phyloP scores from a whole-genome alignment of 192 early-diverging fungal genomes.

The Mortierella hygrophila region DNA sequence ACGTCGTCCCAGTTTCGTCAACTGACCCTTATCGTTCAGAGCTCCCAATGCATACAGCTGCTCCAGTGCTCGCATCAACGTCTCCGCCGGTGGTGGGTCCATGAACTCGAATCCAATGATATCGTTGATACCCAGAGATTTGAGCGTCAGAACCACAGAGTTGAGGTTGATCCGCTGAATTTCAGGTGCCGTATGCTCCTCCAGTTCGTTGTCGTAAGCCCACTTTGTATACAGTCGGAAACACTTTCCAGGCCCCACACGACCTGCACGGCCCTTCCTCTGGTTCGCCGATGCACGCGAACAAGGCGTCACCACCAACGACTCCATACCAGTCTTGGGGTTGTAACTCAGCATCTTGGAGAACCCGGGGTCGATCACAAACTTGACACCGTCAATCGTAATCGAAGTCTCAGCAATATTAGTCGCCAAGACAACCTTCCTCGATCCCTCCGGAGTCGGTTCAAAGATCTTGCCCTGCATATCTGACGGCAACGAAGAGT shows the following conservation, averaged over 20 bases:
- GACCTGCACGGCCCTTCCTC: constrained; percentile 94
- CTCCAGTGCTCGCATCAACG: constrained; percentile 92
- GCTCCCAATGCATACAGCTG: constrained; percentile 93
- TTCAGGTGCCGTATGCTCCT: constrained; percentile 95
- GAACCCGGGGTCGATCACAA: constrained; percentile 99
- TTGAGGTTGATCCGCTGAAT: constrained; percentile 96
- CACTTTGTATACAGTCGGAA: constrained; percentile 95
- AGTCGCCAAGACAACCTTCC: constrained; percentile 97
- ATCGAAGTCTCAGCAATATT: constrained; percentile 99
- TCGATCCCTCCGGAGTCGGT: constrained; percentile 91
- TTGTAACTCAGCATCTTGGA: constrained; percentile 97
- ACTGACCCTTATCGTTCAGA: constrained; percentile 90
- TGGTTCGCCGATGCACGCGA: constrained; percentile 95
- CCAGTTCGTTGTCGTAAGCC: constrained; percentile 94
- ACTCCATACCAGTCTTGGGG: constrained; percentile 96
- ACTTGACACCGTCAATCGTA: constrained; percentile 96
- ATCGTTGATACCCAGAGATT: constrained; percentile 96
- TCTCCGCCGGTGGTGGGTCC: constrained; percentile 96
- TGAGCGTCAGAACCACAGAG: constrained; percentile 91
- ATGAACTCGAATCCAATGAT: constrained; percentile 98
- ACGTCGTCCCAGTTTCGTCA: constrained; percentile 95
- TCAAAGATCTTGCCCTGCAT: constrained; percentile 98
- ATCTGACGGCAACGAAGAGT: constrained; percentile 95
- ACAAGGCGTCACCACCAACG: constrained; percentile 94
- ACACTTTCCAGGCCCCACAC: constrained; percentile 97